These are phyloP conservation scores for Gautieria morchelliformis DNA, from an alignment of 768 basidiomycete species.

Conservation along the genomic window DNA sequence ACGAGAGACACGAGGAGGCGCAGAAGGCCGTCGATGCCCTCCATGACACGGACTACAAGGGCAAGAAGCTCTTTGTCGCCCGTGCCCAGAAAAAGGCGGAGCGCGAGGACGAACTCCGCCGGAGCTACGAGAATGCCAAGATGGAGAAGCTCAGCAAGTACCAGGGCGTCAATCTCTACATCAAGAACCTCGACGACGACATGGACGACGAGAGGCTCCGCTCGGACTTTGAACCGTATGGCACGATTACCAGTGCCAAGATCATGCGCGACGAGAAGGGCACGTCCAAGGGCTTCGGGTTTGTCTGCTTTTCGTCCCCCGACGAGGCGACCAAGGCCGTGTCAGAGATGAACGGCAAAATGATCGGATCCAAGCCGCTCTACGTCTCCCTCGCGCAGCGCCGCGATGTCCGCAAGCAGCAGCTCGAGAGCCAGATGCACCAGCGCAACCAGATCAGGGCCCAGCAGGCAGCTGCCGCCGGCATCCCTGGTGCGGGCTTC, in stretches of 20 bases:
- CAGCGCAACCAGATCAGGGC: conserved; percentile 96
- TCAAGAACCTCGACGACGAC: conserved; percentile 99
- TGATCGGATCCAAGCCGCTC: conserved; percentile 96
- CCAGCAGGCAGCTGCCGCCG: conserved; percentile 89
- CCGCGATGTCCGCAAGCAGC: conserved; percentile 94
- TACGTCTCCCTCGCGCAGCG: conserved; percentile 99
- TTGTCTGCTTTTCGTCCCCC: conserved; percentile 97
- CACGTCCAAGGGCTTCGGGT: conserved; percentile 93
- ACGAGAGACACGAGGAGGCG: conserved; percentile 85
- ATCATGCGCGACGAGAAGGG: conserved; percentile 97
- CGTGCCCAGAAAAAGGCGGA: conserved; percentile 98
- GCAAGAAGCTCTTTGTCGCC: conserved; percentile 88
- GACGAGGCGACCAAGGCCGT: conserved; percentile 99
- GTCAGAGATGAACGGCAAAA: conserved; percentile 99
- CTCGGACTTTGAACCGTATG: conserved; percentile 92
- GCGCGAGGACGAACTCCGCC: conserved; percentile 92
- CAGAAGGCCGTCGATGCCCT: conserved; percentile 81
- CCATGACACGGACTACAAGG: conserved; percentile 75
- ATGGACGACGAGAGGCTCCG: conserved; percentile 96
- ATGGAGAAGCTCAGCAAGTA: conserved; percentile 98
- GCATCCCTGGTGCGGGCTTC: conserved; percentile 66
- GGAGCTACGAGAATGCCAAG: conserved; percentile 89
- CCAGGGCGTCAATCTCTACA: conserved; percentile 97
- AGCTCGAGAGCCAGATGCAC: conserved; percentile 96
- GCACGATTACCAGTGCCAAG: conserved; percentile 96